These are phyloP conservation scores for Coffea eugenioides DNA, from an alignment of 257 asterid species.

Conservation along the genomic window DNA sequence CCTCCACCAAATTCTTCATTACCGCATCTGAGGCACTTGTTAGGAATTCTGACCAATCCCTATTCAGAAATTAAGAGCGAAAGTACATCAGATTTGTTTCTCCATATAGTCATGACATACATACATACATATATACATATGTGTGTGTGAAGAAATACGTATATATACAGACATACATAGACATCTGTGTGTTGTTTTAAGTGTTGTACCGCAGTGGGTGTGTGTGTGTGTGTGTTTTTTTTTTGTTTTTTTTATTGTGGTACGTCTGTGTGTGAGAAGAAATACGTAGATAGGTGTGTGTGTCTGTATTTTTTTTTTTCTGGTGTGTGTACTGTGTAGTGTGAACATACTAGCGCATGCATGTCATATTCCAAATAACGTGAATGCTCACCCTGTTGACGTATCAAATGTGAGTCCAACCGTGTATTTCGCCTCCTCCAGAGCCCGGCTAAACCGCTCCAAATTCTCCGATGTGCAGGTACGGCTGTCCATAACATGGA, in stretches of 20 bases:
- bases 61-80: slow-evolving; percentile 11
- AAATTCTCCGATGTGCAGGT: slow-evolving; percentile 34
- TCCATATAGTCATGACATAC: neutral
- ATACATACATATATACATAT: neutral
- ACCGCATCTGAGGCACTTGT: slow-evolving; percentile 62
- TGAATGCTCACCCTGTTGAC: slow-evolving; percentile 43
- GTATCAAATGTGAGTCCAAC: slow-evolving; percentile 86
- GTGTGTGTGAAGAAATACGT: neutral
- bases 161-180: too few relatives aligned
- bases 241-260: too few relatives aligned
- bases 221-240: too few relatives aligned
- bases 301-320: neutral
- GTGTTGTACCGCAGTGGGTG: too few relatives aligned
- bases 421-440: slow-evolving; percentile 67
- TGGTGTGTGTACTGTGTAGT: neutral
- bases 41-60: slow-evolving; percentile 80
- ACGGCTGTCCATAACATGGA: slow-evolving; percentile 49
- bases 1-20: slow-evolving; percentile 69
- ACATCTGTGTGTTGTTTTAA: too few relatives aligned
- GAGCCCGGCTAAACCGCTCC: slow-evolving; percentile 46
- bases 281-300: neutral
- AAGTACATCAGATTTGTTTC: neutral
- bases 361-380: neutral
- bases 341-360: neutral
- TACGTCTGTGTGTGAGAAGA: too few relatives aligned